Evolutionary conservation across 1,139 yeast species (phyloP), one percentile per base, ranked within the genome.

Genomic region (Geotrichum siamense): DNA sequence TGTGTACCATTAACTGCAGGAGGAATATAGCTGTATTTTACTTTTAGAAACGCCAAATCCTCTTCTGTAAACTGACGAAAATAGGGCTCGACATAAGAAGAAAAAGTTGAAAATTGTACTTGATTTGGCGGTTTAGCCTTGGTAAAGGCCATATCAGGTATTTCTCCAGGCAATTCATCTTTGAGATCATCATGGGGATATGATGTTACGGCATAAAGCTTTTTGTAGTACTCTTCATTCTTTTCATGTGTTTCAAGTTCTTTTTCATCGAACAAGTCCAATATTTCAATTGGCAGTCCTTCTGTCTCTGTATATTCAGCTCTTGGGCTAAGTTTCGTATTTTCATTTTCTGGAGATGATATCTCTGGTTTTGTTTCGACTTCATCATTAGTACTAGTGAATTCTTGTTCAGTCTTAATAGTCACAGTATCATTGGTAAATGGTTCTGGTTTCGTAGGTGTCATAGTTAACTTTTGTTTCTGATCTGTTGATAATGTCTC

Each of bases 21-120:
- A 53, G 40, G 25, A 16, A 28, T 37, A 13, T 16, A 17, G 31
- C 40, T n/a, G 19, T 27, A 27, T 28, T 9, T 28, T 16, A 33
- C 19, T n/a, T 27, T 27, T 44, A 91, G 65, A 54, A 86, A 79
- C 41, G 80, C 78, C 34, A 87, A 59, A 59, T 91, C 98, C 30
- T 87, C 96, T 51, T 82, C 94, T 21, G 74, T 69, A 54, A 76
- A 84, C 5, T 76, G 75, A 48, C 95, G 71, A 64, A 82, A 89
- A 60, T 76, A 91, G 28, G 91, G 85, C 59, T 91, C 98, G 38
- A 87, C 73, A 53, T 82, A 86, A 0, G 91, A 68, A 51, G 85
- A 82, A 61, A 85, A 93, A 0, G 98, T 89, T 15, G 86, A 73
- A 61, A 84, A 87, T 57, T 87, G 96, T 17, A 91, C 94, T 65